phyloP scores from a whole-genome alignment of 345 rosid genomes.

The Sisymbrium altissimum region DNA sequence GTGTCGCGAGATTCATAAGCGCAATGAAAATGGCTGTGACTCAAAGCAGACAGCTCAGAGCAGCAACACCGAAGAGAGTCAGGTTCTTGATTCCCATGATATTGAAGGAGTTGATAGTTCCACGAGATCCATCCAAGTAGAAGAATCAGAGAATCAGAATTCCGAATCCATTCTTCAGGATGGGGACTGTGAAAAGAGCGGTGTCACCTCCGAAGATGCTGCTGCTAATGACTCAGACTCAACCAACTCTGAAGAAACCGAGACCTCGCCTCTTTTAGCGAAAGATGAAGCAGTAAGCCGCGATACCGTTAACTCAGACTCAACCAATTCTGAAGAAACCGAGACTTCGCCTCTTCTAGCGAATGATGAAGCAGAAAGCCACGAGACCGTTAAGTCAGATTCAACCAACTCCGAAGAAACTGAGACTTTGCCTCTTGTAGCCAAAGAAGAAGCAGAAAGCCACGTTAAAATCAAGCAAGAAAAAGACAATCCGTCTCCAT shows the following conservation, averaged over 20 bases:
- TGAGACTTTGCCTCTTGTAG: slow-evolving; percentile 42
- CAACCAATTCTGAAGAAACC: slow-evolving; percentile 55
- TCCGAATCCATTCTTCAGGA: slow-evolving; percentile 35
- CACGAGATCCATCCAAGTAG: slow-evolving; percentile 32
- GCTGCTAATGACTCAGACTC: slow-evolving; percentile 49
- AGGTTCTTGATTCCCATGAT: slow-evolving; percentile 45
- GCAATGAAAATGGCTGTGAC: slow-evolving; percentile 38
- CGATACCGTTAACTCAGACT: slow-evolving; percentile 36
- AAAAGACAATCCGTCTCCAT: slow-evolving; percentile 32
- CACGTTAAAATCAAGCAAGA: slow-evolving; percentile 26
- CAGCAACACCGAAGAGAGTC: slow-evolving; percentile 44
- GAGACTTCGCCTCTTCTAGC: slow-evolving; percentile 43
- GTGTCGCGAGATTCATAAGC: slow-evolving; percentile 46
- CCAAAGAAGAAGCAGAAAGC: slow-evolving; percentile 35
- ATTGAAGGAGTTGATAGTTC: slow-evolving; percentile 42
- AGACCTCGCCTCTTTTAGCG: slow-evolving; percentile 40
- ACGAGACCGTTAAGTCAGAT: slow-evolving; percentile 23
- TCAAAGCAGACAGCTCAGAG: slow-evolving; percentile 41
- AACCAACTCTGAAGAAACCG: slow-evolving; percentile 57
- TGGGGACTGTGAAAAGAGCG: slow-evolving; percentile 47
- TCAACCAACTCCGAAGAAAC: slow-evolving; percentile 53
- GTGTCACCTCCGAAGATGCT: slow-evolving; percentile 44
- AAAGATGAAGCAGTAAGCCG: slow-evolving; percentile 34
- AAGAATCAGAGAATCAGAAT: slow-evolving; percentile 29
- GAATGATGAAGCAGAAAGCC: slow-evolving; percentile 29